Percentiles rank a stretch among this genome's conserved stretches.
These are phyloP conservation scores for Wickerhamiella allomyrinae DNA, from an alignment of 805 yeast genomes.

Conservation along the genomic window DNA sequence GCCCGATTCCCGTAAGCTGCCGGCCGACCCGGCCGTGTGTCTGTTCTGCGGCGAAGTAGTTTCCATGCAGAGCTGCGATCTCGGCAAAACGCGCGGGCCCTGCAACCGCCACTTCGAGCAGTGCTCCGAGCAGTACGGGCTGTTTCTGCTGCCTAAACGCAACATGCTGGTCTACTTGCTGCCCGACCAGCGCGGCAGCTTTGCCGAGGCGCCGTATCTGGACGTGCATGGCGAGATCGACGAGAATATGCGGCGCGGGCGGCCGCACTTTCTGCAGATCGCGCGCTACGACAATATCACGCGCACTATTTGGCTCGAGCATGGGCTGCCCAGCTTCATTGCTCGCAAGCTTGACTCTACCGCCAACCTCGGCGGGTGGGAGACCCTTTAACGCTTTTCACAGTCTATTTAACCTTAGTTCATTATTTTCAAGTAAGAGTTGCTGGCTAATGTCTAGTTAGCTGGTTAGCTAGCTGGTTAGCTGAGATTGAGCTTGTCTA, in stretches of 20 bases:
- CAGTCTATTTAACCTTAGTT: neutral
- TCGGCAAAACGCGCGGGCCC: slow-evolving; percentile 48
- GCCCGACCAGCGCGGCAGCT: slow-evolving; percentile 68
- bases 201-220: slow-evolving; percentile 67
- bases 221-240: slow-evolving; percentile 81
- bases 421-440: neutral
- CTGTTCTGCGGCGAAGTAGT: slow-evolving; percentile 62
- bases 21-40: slow-evolving; percentile 71
- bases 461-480: too few species aligned
- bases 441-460: too few species aligned
- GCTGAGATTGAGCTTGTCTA: too few species aligned
- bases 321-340: slow-evolving; percentile 60
- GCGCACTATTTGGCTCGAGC: slow-evolving; percentile 60
- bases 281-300: slow-evolving; percentile 52
- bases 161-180: slow-evolving; percentile 44
- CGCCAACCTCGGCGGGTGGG: slow-evolving; percentile 93
- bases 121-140: slow-evolving; percentile 50
- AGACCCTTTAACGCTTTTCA: slow-evolving; percentile 37
- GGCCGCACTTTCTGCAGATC: slow-evolving; percentile 53
- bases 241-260: slow-evolving; percentile 50
- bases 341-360: slow-evolving; percentile 68
- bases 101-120: slow-evolving; percentile 58
- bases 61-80: slow-evolving; percentile 43
- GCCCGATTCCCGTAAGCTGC: slow-evolving; percentile 12
- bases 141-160: slow-evolving; percentile 58